Base-by-base conservation (phyloP, 2,329 filamentous ascomycete species). In the Fusarium sp. region DNA sequence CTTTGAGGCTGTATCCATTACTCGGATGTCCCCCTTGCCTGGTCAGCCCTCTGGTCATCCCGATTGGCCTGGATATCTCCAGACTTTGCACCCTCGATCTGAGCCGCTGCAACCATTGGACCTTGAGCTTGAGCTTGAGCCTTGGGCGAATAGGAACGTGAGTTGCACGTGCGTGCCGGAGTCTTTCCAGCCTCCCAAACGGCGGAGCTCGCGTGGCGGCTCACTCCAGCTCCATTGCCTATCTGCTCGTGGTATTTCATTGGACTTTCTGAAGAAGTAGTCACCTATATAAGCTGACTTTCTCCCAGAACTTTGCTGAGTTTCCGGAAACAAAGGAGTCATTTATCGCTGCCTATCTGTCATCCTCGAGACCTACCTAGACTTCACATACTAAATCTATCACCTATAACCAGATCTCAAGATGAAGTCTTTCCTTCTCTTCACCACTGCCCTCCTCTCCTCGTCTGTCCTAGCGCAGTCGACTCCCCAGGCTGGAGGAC, bases 391-490 rank as follows among this genome's bases (percentile, higher is more conserved):
- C n/a, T n/a, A n/a, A n/a, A n/a, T n/a, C n/a, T n/a, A n/a, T n/a
- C n/a, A n/a, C n/a, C n/a, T n/a, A n/a, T n/a, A 19, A 11, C 6
- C 10, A 25, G n/a, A n/a, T 23, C 4, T 28, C 23, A 42, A 60
- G 3, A 71, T 71, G 68, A 71, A 70, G 60, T 37, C 60, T 4
- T 28, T 66, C 68, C 32, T 60, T 23, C 16, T 70, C 13, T 1
- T 66, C 35, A 21, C 35, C 12, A 44, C 53, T 28, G 28, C 60
- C 4, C 23, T 71, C 10, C 38, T 59, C 16, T 64, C 67, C n/a
- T 43, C 60, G n/a, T 49, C 60, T 5, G 38, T 25, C 11, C 5
- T 70, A 8, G 67, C 67, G 3, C 67, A 71, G 32, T 43, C 19
- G 13, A 32, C 30, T 38, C 18, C 32, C 9, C 23, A 32, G 6